phyloP scores from a whole-genome alignment of 495 filamentous ascomycete genomes.

The Astrocystis sublimbata region DNA sequence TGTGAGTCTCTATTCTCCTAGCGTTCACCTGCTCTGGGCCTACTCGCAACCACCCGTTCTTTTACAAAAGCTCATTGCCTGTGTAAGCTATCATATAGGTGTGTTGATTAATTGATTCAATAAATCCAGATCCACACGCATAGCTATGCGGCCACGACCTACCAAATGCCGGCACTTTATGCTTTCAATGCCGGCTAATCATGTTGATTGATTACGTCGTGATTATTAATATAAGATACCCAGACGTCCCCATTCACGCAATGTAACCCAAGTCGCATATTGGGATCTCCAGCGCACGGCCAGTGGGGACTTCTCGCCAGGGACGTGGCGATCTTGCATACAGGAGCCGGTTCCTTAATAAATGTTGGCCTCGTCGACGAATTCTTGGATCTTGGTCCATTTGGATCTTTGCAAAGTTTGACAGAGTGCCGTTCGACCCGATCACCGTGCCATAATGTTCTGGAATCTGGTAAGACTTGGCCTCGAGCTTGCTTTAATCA shows the following conservation, averaged over 20 bases:
- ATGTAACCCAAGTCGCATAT: slow-evolving; percentile 20
- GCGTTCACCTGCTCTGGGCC: too few relatives aligned
- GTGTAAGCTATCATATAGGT: too few relatives aligned
- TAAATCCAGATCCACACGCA: too few relatives aligned
- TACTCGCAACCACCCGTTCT: too few relatives aligned
- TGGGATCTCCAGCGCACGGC: slow-evolving; percentile 14
- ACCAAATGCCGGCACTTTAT: slow-evolving; percentile 25
- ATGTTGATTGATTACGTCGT: slow-evolving; percentile 24
- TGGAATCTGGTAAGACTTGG: slow-evolving; percentile 17
- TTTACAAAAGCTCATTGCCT: too few relatives aligned
- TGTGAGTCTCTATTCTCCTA: too few relatives aligned
- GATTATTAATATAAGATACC: slow-evolving; percentile 17
- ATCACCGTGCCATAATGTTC: slow-evolving; percentile 21
- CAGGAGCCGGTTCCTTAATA: slow-evolving; percentile 1
- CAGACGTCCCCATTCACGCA: slow-evolving; percentile 18
- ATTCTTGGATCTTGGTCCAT: slow-evolving; percentile 7
- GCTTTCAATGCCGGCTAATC: slow-evolving; percentile 30
- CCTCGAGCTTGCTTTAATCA: slow-evolving; percentile 17
- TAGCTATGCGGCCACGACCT: too few relatives aligned
- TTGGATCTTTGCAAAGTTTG: background rate
- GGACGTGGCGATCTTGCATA: background rate
- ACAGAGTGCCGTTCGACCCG: slow-evolving; percentile 12
- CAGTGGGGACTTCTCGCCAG: slow-evolving; percentile 9
- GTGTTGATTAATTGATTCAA: too few relatives aligned
- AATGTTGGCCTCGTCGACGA: background rate